Percentiles rank a stretch among this genome's conserved stretches.
phyloP scores from a whole-genome alignment of 2,329 filamentous ascomycete genomes.

The Alternaria viburni region DNA sequence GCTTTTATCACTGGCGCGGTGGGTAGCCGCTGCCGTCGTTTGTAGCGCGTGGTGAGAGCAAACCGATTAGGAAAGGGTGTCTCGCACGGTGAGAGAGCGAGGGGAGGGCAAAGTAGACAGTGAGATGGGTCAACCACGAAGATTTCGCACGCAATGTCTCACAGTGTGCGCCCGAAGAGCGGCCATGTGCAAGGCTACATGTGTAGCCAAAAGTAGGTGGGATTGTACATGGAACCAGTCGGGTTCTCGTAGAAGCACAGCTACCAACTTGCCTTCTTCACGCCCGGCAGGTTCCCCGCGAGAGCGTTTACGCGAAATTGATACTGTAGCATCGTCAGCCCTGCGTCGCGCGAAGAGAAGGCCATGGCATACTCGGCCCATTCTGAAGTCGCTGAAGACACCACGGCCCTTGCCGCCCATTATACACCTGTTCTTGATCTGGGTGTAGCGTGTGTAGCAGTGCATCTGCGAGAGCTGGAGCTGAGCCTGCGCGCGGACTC shows the following conservation, averaged over 20 bases:
- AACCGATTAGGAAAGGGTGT: constrained; percentile 15
- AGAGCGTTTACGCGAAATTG: constrained; percentile 92
- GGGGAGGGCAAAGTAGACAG: neutral
- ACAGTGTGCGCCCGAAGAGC: neutral
- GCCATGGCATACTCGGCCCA: constrained; percentile 74
- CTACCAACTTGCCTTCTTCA: constrained; percentile 97
- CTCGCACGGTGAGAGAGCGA: neutral
- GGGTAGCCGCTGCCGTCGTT: constrained; percentile 10
- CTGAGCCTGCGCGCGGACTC: constrained; percentile 88
- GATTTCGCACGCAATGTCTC: neutral
- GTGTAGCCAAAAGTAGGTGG: constrained; percentile 3
- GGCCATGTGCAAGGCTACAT: neutral
- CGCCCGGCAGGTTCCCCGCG: constrained; percentile 83
- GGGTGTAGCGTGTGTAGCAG: constrained; percentile 89
- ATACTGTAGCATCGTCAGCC: constrained; percentile 65
- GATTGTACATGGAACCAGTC: constrained; percentile 17
- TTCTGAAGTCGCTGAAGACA: constrained; percentile 91
- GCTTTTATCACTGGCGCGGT: neutral
- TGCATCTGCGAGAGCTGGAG: constrained; percentile 95
- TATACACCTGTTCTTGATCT: constrained; percentile 93
- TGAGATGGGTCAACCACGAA: neutral
- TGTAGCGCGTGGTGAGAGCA: constrained; percentile 22
- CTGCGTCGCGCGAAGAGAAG: neutral
- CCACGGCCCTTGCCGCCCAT: constrained; percentile 88
- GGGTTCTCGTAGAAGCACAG: neutral